Base-by-base conservation (phyloP, 371 early-diverging fungal species). In the Furculomyces boomerangus region DNA sequence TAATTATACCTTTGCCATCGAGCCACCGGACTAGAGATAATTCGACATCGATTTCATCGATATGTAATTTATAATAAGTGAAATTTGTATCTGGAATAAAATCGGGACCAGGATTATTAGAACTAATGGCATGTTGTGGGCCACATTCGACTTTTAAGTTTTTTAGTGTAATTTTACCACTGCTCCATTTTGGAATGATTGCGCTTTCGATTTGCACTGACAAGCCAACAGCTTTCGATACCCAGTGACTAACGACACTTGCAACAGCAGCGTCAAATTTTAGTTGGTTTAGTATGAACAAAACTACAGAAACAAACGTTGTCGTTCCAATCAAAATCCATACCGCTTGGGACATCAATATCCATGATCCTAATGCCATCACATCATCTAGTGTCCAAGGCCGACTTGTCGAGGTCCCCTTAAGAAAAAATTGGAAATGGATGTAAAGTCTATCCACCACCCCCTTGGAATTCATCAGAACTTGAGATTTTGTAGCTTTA, bases 101-200 rank as follows among this genome's bases (percentile, higher is more conserved):
- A 20, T 53, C 35, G 2, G 25, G n/a, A 18, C 30, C 25, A 18
- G 43, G 53, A 40, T 44, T 31, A 31, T 27, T 3, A 41, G 61
- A 53, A 18, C 27, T 18, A n/a, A 50, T 0, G 14, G 40, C 71
- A 40, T 71, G 62, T 52, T 71, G 64, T 2, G 69, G 66, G 1
- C 71, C 66, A 35, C 75, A 63, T 47, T 70, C 61, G 51, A 86
- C 65, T 3, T 69, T 65, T 1, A 96, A 90, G 60, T 94, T 87
- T 47, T 77, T 81, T 30, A 96, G 75, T 7, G 84, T 72, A 49
- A 96, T 92, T 24, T 81, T 78, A 7, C 93, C 93, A 24, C 83
- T 83, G 52, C 83, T 77, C 94, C 94, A 96, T 37, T 84, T 84
- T 2, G 97, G 97, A 3, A 85, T 76, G 53, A 93, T 88, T 3